Evolutionary conservation across 768 basidiomycete species (phyloP).

Genomic region (Chalciporus pseudorubinellus): DNA sequence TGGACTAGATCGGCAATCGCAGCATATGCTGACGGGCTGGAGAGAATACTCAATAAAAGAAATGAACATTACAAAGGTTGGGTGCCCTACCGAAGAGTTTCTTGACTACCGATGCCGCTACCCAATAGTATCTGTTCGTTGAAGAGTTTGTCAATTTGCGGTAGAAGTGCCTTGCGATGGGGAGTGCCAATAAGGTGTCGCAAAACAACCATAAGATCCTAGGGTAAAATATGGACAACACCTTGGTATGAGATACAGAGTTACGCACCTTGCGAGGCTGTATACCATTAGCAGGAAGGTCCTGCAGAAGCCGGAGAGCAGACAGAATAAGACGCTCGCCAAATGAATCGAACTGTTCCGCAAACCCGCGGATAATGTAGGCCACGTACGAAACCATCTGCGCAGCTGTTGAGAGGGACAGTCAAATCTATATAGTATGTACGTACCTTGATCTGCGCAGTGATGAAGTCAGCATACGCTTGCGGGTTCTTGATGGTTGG

Average conservation of each 20-base stretch:
- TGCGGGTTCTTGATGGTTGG: conserved; percentile 67
- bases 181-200: conserved; percentile 82
- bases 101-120: conserved; percentile 76
- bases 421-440: neutral
- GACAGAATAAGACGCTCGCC: conserved; percentile 78
- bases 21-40: conserved; percentile 76
- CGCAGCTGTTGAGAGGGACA: conserved; percentile 5
- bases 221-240: neutral
- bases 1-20: conserved; percentile 93
- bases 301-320: conserved; percentile 85
- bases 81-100: conserved; percentile 67
- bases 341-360: conserved; percentile 66
- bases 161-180: conserved; percentile 73
- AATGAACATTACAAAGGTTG: neutral
- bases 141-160: conserved; percentile 84
- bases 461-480: conserved; percentile 80
- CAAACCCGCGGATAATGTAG: conserved; percentile 74
- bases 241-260: neutral
- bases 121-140: conserved; percentile 91
- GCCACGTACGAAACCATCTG: conserved; percentile 92
- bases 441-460: conserved; percentile 84
- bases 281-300: conserved; percentile 86
- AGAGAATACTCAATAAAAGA: conserved; percentile 6
- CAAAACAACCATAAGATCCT: conserved; percentile 93
- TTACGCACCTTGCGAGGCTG: conserved; percentile 69